Evolutionary conservation across 2,329 filamentous ascomycete species (phyloP), one percentile per base, ranked within the genome.

Genomic region (Alternaria sp.): DNA sequence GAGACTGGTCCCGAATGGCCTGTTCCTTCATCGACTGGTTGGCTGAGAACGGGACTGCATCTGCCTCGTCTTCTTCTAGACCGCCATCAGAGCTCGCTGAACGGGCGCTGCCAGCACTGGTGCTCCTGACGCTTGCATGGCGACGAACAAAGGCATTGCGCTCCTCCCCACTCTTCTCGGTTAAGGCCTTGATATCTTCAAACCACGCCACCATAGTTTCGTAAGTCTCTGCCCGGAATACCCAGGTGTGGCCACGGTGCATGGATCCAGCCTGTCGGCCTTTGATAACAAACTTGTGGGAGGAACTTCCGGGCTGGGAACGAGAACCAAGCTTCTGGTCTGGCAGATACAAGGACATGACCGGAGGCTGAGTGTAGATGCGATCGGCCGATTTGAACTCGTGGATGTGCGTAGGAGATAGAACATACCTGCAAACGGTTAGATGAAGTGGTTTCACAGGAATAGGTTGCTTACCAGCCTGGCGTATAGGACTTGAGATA

Each of bases 361-460:
- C 88, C 1, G 95, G 95, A 39, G 91, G 90, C 79, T 95, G 92
- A 61, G 87, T 85, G 70, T 85, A 85, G 64, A 89, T 91, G 77
- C 94, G 94, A 80, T 98, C 94, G 67, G 93, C 93, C n/a, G 93
- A 97, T 78, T 97, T 97, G 86, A 98, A 99, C 80, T 99, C 95
- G 81, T 99, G 95, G 22, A 99, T 86, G 80, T 99, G 95, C 57
- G 95, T 98, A 16, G 95, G 92, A 70, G 95, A 97, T 68, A 99
- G 84, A 48, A 98, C 93, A 79, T 97, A 97, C 92, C 92, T 95
- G 59, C 1, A 18, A 38, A 7, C 38, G 47, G 39, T 69, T 54
- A 72, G 68, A 47, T 11, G 34, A 5, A 4, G 16, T 26, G 28
- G 7, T 14, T 30, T 5, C 12, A 18, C 20, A 2, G 26, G 44